Evolutionary conservation across 2,329 filamentous ascomycete species (phyloP).

Genomic region (Parascedosporium putredinis): DNA sequence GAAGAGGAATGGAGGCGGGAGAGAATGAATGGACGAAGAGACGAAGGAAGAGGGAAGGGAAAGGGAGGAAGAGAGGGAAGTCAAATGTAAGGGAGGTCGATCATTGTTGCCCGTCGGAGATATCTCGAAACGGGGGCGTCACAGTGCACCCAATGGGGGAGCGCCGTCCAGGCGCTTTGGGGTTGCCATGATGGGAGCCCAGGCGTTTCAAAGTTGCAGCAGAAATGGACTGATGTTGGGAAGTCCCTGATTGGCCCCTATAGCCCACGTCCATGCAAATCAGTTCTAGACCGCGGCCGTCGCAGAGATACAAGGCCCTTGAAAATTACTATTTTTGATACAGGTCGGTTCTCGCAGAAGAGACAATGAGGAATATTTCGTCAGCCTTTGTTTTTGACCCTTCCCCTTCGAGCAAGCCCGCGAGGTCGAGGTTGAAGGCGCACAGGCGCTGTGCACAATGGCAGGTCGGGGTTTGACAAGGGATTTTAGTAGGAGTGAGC

Average conservation of each 20-base stretch:
- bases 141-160: slow-evolving; percentile 13
- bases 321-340: not conserved
- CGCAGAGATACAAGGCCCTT: not conserved
- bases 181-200: slow-evolving; percentile 12
- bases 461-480: not conserved
- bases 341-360: too few species aligned
- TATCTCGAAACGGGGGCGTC: slow-evolving; percentile 19
- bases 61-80: slow-evolving; percentile 4
- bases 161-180: slow-evolving; percentile 4
- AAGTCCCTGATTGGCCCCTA: not conserved
- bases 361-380: not conserved
- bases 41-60: slow-evolving; percentile 10
- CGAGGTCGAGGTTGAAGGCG: too few species aligned
- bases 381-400: too few species aligned
- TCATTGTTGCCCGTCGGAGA: slow-evolving; percentile 1
- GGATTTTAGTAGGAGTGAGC: not conserved
- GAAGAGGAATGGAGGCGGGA: slow-evolving; percentile 9
- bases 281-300: not conserved
- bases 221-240: slow-evolving; percentile 13
- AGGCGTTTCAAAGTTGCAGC: slow-evolving; percentile 35
- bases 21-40: slow-evolving; percentile 10
- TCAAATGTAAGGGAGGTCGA: slow-evolving; percentile 3
- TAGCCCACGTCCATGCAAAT: not conserved
- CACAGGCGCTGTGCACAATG: too few species aligned
- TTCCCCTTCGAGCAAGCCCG: too few species aligned